Evolutionary conservation across 192 early-diverging fungal genomes (phyloP).

Genomic region (Coemansia sp.): DNA sequence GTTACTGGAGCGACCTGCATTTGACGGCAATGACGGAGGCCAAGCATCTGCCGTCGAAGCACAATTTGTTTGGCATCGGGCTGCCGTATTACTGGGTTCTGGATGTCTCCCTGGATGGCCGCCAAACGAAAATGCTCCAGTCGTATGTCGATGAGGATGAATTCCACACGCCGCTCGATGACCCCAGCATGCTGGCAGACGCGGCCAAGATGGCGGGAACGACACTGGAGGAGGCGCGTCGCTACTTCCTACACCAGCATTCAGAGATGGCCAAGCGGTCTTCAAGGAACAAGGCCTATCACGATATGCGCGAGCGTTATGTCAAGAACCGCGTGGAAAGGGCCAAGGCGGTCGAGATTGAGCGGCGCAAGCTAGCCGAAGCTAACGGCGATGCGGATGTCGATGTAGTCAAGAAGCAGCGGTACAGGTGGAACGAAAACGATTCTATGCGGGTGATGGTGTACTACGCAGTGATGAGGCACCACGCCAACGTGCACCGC

Average conservation of each 20-base stretch:
- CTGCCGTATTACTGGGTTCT: conserved; percentile 21
- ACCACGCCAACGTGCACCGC: conserved; percentile 27
- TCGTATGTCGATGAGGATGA: conserved; percentile 9
- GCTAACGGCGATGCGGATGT: not conserved
- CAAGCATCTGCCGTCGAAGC: not conserved
- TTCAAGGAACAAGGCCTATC: not conserved
- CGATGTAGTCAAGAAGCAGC: not conserved
- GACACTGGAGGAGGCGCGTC: conserved; percentile 24
- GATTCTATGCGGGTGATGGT: conserved; percentile 18
- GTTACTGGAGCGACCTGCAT: conserved; percentile 30
- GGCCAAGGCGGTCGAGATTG: conserved; percentile 3
- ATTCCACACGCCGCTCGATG: conserved; percentile 20
- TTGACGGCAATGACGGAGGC: conserved; percentile 2
- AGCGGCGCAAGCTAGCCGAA: not conserved
- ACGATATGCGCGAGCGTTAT: not conserved
- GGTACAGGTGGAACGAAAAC: conserved; percentile 18
- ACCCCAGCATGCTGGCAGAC: not conserved
- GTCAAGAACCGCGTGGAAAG: not conserved
- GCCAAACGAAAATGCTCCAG: conserved; percentile 15
- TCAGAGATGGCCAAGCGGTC: not conserved
- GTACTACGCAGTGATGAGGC: conserved; percentile 15
- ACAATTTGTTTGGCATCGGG: conserved; percentile 33
- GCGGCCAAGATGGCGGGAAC: conserved; percentile 29
- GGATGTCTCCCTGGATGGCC: not conserved
- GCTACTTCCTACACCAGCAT: conserved; percentile 29